Base-by-base conservation (phyloP, 169 alveolate genomes). In the Eimeria necatrix region DNA sequence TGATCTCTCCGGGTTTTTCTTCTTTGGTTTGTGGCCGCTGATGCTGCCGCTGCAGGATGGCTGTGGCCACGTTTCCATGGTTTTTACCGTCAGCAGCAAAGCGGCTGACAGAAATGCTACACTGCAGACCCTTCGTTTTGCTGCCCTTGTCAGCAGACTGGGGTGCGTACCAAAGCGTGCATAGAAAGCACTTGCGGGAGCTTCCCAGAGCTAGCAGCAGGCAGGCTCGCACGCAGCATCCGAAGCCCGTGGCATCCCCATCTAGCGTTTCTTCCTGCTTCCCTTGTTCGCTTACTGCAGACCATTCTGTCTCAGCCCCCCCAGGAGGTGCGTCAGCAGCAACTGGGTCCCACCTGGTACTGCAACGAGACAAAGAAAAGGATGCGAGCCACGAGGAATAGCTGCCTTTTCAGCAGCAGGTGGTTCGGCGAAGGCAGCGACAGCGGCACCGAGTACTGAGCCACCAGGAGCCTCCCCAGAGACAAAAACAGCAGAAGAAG, bases 11-110 rank as follows among this genome's bases (percentile, higher is more conserved):
- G 41, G 2, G 41, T 32, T 0, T 32, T 32, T 32, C 41, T 32
- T 32, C 3, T 0, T 32, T 32, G 41, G 41, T 32, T 16, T 61
- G 73, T 26, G 16, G 73, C 73, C 22, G 73, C 73, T 61, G 73
- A n/a, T 61, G 73, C 73, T 61, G 73, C 73, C 22, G 73, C 78
- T 80, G 41, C 89, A 80, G 89, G 89, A 80, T 46, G 89, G 89
- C 46, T 80, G 89, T 48, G 89, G 71, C 70, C 89, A 80, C 70
- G 70, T 80, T 32, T 24, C 89, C 32, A 6, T 80, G 89, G 89
- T 80, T 22, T 80, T 80, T 32, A 80, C 89, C n/a, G 89, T 48
- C 32, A 80, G 70, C 89, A 80, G 89, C 89, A 80, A 80, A 18
- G 53, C 20, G 71, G 70, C 68, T 4, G 89, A 80, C 60, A 10